phyloP scores from a whole-genome alignment of 352 stramenopile species.

The Phytopythium cucurbitacearum region DNA sequence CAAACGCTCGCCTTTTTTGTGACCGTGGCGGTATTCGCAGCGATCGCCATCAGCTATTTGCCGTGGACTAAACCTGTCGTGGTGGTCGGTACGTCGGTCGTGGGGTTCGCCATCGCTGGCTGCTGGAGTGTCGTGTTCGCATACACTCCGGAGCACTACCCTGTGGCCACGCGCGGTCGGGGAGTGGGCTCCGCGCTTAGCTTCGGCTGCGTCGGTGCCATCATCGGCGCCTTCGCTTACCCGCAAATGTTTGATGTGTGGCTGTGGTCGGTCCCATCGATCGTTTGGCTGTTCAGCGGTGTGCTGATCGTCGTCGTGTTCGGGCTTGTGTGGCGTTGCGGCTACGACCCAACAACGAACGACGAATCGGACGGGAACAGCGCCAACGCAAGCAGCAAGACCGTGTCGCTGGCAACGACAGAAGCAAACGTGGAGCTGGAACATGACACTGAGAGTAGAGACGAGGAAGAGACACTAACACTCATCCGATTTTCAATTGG shows the following conservation, averaged over 20 bases:
- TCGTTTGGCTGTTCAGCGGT: constrained; percentile 24
- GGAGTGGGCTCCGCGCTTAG: constrained; percentile 23
- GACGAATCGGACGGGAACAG: too few species aligned
- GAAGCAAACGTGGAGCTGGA: too few species aligned
- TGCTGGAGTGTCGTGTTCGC: constrained; percentile 18
- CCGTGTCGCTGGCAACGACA: too few species aligned
- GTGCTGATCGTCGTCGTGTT: constrained; percentile 8
- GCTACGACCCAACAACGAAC: neutral
- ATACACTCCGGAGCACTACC: constrained; percentile 14
- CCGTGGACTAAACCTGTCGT: constrained; percentile 16
- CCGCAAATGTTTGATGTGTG: constrained; percentile 33
- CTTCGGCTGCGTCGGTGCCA: constrained; percentile 14
- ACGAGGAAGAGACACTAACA: too few species aligned
- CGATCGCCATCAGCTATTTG: constrained; percentile 13
- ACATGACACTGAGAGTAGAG: too few species aligned
- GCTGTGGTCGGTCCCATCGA: constrained; percentile 17
- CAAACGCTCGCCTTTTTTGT: constrained; percentile 14
- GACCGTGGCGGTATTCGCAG: constrained; percentile 5
- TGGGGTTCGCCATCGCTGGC: constrained; percentile 14
- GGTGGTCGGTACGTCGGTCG: constrained; percentile 9
- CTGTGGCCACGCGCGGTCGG: constrained; percentile 9
- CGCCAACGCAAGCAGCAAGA: too few species aligned
- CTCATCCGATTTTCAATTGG: too few species aligned
- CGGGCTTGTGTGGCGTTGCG: constrained; percentile 8
- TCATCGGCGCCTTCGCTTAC: constrained; percentile 16